These are phyloP conservation scores for Immersiporthe knoxdaviesiana DNA, from an alignment of 2,329 filamentous ascomycete genomes.

Conservation along the genomic window DNA sequence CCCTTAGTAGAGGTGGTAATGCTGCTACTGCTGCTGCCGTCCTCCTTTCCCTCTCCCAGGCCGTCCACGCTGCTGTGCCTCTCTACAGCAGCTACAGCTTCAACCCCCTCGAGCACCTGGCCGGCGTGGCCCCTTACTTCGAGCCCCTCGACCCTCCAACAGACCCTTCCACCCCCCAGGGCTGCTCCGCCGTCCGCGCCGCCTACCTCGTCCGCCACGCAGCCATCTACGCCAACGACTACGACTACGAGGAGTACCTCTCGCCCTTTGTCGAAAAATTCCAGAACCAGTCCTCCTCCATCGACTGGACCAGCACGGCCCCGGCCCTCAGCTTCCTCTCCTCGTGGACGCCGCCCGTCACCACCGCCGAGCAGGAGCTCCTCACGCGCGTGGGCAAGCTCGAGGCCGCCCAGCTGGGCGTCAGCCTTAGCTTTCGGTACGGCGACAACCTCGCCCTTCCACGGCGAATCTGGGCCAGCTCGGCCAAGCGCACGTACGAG, in stretches of 20 bases:
- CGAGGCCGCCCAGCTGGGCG: conserved; percentile 62
- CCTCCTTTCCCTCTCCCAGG: conserved; percentile 4
- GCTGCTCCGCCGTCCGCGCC: conserved; percentile 54
- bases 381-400: conserved; percentile 64
- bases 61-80: conserved; percentile 17
- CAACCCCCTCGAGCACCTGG: conserved; percentile 57
- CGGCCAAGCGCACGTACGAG: conserved; percentile 63
- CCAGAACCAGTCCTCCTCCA: conserved; percentile 54
- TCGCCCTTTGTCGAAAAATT: conserved; percentile 62
- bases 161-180: conserved; percentile 49
- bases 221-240: conserved; percentile 63
- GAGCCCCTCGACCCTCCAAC: conserved; percentile 54
- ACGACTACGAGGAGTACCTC: conserved; percentile 61
- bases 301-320: conserved; percentile 60
- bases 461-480: conserved; percentile 63
- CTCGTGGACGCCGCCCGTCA: conserved; percentile 60
- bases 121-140: conserved; percentile 61
- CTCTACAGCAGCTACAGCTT: conserved; percentile 54
- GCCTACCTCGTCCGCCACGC: conserved; percentile 63
- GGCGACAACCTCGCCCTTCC: conserved; percentile 53
- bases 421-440: conserved; percentile 62
- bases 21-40: background rate
- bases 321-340: conserved; percentile 56
- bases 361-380: conserved; percentile 60
- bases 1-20: background rate